A percentile compares a stretch with the other conserved stretches of the same genome.
These are phyloP conservation scores for Citrus trifoliata DNA, from an alignment of 345 rosid genomes.

Conservation along the genomic window DNA sequence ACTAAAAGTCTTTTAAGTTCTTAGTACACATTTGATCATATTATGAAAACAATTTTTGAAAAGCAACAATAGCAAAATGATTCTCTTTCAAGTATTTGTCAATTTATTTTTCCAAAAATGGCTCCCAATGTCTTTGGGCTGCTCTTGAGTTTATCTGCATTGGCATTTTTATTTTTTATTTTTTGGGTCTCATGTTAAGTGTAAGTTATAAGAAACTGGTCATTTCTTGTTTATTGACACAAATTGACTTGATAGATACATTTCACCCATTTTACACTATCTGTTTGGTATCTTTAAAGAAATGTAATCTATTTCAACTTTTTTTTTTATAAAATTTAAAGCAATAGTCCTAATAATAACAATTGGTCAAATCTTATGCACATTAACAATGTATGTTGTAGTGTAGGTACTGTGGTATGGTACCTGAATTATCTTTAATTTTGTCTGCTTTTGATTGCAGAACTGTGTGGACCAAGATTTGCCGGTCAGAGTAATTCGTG, in stretches of 20 bases:
- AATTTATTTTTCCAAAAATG: not conserved
- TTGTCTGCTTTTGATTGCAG: constrained; percentile 39
- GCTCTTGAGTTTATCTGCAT: not conserved
- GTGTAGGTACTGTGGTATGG: not conserved
- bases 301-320: not conserved
- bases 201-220: not conserved
- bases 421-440: not conserved
- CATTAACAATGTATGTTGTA: not conserved
- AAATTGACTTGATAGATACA: not conserved
- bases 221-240: not conserved
- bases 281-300: not conserved
- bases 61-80: not conserved
- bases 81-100: not conserved
- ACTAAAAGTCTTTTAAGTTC: not conserved
- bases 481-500: constrained; percentile 86
- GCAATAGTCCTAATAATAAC: too few species aligned
- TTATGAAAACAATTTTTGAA: not conserved
- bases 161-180: too few species aligned
- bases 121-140: not conserved
- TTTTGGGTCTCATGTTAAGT: not conserved
- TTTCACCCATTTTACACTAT: not conserved
- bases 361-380: not conserved
- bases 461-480: constrained; percentile 57
- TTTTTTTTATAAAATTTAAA: too few species aligned
- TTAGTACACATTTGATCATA: not conserved